Base-by-base conservation (phyloP, 129 eudicot genomes). In the Chrysanthemum seticuspe region DNA sequence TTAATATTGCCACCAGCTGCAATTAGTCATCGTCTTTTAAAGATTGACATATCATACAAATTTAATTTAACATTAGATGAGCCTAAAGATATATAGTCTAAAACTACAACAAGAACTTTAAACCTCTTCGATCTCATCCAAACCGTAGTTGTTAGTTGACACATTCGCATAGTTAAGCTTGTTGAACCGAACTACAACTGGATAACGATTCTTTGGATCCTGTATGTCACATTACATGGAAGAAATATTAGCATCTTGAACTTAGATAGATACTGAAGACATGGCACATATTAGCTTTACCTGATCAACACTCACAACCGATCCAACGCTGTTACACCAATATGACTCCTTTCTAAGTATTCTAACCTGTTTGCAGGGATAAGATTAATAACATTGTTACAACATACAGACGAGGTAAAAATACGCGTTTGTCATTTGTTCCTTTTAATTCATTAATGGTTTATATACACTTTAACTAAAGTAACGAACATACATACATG, bases 251-350 rank as follows among this genome's bases (percentile, higher is more conserved):
- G 59, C 47, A 5, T 49, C 21, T 47, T 11, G 57, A 19, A 19
- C 31, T 48, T 9, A 69, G 64, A 51, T 15, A 19, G 64, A 65
- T 40, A 9, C 48, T 9, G 29, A 29, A 61, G 8, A 2, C 6
- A 40, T 65, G 23, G 13, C 13, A 16, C 9, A 5, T 4, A 50
- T 51, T 53, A 36, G 45, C 13, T 50, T 48, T 68, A 88, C 97
- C 96, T 91, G 97, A 75, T 91, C 97, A 71, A 91, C 97, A 8
- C 90, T 82, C 19, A 91, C 97, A 65, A 90, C 94, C 12, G 94
- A 87, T 16, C 97, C 96, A 3, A 81, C 78, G 34, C 87, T 93
- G 67, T 91, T 91, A 87, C 83, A 88, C 96, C 96, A 91, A 77
- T 91, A 91, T 11, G 96, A 91, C 60, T 91, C 97, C 83, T 80